Base-by-base conservation (phyloP, 2,329 filamentous ascomycete genomes). In the Cercospora beticola region DNA sequence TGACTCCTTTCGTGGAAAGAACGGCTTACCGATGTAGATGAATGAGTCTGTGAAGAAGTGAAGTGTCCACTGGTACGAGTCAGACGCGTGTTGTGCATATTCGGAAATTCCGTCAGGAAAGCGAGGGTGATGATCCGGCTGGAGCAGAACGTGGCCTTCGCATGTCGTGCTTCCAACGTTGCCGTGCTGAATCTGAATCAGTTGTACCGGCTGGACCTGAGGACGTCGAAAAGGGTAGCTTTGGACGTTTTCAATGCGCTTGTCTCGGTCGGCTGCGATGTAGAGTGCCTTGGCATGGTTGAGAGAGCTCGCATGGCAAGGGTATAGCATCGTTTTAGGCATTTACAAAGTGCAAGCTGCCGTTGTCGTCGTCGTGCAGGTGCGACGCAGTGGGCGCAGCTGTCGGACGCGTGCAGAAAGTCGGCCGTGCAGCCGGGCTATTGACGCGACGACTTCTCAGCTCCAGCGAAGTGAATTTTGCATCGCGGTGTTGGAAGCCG, bases 91-190 rank as follows among this genome's bases (percentile, higher is more conserved):
- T 33, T 33, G 33, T 36, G 33, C 33, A 16, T 33, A 14, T 14
- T 36, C 33, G 33, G 12, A 36, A 36, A 36, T 36, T 40, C 36
- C 36, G 36, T 40, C 23, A 61, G 58, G 58, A 43, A 40, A 61
- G 58, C 23, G 58, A 43, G n/a, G 18, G 9, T 61, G 58, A 36
- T 46, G 58, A 61, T 61, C 58, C 58, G 58, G 58, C 31, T 61
- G 12, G 21, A 16, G 60, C 36, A 62, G 60, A 49, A 62, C 60
- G 36, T 62, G 33, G 36, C 26, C 60, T 26, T 18, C n/a, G 18
- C 43, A 49, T 49, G 43, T 49, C 43, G 43, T 49, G 43, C 36
- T 40, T 40, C 36, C 36, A 16, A 40, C 36, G 36, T n/a, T 40
- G 14, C 36, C 36, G 36, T 40, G 36, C 36, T 40, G 36, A 40